These are phyloP conservation scores for Mortierella sp. DNA, from an alignment of 371 early-diverging fungal genomes.

Conservation along the genomic window DNA sequence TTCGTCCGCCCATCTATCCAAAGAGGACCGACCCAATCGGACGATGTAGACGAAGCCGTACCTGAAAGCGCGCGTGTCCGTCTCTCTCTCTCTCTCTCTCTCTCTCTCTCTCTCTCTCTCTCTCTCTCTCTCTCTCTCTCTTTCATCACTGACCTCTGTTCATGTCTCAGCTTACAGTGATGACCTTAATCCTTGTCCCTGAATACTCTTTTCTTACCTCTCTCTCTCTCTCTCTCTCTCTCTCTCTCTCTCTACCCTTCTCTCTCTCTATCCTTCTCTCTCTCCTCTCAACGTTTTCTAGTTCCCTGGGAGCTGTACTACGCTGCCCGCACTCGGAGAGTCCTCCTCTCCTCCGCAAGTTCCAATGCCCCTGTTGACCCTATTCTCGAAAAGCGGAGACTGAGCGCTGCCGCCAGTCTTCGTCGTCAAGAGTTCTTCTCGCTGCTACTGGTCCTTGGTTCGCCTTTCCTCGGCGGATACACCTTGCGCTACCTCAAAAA, in stretches of 20 bases:
- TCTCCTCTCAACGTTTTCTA: slow-evolving; percentile 39
- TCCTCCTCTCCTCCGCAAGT: slow-evolving; percentile 45
- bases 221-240: slow-evolving; percentile 7
- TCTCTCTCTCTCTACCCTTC: not conserved
- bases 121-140: slow-evolving; percentile 14
- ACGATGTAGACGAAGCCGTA: no score
- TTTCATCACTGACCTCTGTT: not conserved
- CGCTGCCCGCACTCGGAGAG: slow-evolving; percentile 66
- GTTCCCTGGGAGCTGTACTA: slow-evolving; percentile 79
- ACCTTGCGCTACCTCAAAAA: slow-evolving; percentile 63
- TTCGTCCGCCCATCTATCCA: not conserved
- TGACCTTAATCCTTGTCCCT: slow-evolving; percentile 1
- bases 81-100: not conserved
- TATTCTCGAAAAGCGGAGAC: slow-evolving; percentile 51
- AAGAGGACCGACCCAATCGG: no score
- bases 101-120: slow-evolving; percentile 6
- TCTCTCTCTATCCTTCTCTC: not conserved
- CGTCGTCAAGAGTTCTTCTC: slow-evolving; percentile 65
- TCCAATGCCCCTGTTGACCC: slow-evolving; percentile 41
- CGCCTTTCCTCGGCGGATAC: slow-evolving; percentile 70
- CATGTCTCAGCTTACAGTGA: slow-evolving; percentile 8
- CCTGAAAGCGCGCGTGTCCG: not conserved
- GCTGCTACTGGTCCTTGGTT: slow-evolving; percentile 60
- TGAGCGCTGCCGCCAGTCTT: slow-evolving; percentile 57
- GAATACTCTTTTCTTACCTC: not conserved